phyloP scores from a whole-genome alignment of 1,284 basidiomycete genomes.

The Cutaneotrichosporon sp. region DNA sequence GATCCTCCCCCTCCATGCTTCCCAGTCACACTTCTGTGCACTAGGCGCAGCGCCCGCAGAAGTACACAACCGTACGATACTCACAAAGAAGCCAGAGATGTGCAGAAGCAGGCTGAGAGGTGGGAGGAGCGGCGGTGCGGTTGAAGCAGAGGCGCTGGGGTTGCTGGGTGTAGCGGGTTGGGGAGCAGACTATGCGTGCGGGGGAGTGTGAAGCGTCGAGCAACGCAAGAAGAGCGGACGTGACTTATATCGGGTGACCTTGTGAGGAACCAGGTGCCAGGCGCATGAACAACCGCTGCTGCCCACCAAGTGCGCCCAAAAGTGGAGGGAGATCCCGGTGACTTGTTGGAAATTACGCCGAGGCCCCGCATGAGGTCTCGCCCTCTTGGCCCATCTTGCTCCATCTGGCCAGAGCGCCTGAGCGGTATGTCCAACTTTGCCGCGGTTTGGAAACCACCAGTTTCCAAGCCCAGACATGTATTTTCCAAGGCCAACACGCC shows the following conservation, averaged over 20 bases:
- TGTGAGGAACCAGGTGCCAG: not conserved
- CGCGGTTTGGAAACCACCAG: not conserved
- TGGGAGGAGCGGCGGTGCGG: not conserved
- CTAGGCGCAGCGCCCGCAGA: not conserved
- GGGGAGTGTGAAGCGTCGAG: not conserved
- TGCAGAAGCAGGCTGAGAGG: not conserved
- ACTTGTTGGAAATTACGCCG: constrained; percentile 4
- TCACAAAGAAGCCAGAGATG: not conserved
- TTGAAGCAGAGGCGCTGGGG: not conserved
- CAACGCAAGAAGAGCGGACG: not conserved
- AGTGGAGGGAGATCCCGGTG: not conserved
- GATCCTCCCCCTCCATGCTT: no score
- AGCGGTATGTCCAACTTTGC: not conserved
- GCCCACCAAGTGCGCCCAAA: not conserved
- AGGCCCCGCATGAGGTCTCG: not conserved
- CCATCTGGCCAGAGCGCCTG: not conserved
- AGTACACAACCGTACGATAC: not conserved
- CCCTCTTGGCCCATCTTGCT: not conserved
- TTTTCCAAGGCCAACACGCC: constrained; percentile 10
- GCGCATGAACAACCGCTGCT: not conserved
- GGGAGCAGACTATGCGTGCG: not conserved
- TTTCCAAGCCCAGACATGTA: not conserved
- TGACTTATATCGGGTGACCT: not conserved
- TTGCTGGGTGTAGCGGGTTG: not conserved
- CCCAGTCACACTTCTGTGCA: not conserved